phyloP scores from a whole-genome alignment of 495 filamentous ascomycete species.

The Aspergillus incahuasiensis region DNA sequence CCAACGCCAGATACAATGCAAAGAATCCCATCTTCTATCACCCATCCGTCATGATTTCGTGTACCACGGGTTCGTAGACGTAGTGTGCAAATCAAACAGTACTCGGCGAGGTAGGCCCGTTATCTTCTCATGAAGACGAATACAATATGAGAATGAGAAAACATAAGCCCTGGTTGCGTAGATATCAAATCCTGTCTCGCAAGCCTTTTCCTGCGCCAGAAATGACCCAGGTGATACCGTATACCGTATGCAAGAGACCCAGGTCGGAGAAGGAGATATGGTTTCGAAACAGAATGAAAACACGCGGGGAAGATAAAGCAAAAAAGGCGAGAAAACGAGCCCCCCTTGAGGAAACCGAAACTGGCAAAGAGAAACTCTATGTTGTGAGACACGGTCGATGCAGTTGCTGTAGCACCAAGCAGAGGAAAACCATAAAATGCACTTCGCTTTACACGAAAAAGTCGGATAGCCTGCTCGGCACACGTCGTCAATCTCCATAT shows the following conservation, averaged over 20 bases:
- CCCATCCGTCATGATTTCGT: conserved; percentile 18
- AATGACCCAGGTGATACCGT: conserved; percentile 4
- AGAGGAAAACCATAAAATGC: conserved; percentile 44
- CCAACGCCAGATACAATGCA: conserved; percentile 51
- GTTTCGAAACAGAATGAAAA: conserved; percentile 24
- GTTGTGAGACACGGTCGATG: conserved; percentile 41
- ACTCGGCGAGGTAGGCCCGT: conserved; percentile 23
- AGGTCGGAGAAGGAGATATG: conserved; percentile 35
- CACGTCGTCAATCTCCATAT: conserved; percentile 39
- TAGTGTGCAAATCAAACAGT: conserved; percentile 21
- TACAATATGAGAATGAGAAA: conserved; percentile 5
- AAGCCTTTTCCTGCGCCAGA: conserved; percentile 1
- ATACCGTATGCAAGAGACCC: conserved; percentile 6
- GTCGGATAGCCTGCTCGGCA: conserved; percentile 39
- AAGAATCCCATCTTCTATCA: conserved; percentile 35
- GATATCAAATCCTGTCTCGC: conserved; percentile 6
- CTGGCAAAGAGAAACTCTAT: conserved; percentile 39
- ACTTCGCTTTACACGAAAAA: conserved; percentile 40
- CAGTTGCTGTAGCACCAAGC: conserved; percentile 41
- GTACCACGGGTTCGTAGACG: conserved; percentile 19
- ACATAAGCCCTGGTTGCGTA: conserved; percentile 1
- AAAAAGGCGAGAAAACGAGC: conserved; percentile 33
- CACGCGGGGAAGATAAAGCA: conserved; percentile 22
- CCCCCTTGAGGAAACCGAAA: conserved; percentile 50
- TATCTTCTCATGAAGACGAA: neutral